Evolutionary conservation across 257 asterid genomes (phyloP).

Genomic region (Solanum medicagineum): DNA sequence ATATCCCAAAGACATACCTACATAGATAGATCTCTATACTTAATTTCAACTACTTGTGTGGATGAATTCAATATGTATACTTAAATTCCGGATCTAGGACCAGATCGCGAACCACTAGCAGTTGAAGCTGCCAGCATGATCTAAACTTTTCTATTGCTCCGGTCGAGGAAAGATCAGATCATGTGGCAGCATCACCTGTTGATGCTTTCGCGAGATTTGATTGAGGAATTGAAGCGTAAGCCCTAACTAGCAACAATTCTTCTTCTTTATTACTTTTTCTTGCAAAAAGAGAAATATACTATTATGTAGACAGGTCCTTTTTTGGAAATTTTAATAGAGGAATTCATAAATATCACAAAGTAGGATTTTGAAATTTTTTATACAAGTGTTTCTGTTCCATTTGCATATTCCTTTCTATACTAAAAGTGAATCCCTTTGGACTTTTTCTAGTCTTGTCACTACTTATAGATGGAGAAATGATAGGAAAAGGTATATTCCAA

Average conservation of each 20-base stretch:
- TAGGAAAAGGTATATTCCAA: background rate
- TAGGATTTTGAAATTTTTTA: background rate
- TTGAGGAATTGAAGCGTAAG: background rate
- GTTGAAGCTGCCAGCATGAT: slow-evolving; percentile 92
- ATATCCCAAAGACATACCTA: background rate
- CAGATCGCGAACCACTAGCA: slow-evolving; percentile 7
- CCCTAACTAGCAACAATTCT: background rate
- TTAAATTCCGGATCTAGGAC: background rate
- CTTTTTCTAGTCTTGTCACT: background rate
- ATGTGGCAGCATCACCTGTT: slow-evolving; percentile 20
- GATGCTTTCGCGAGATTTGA: background rate
- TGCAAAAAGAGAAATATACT: background rate
- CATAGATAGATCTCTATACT: background rate
- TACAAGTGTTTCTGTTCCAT: background rate
- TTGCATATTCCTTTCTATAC: background rate
- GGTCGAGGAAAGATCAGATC: slow-evolving; percentile 19
- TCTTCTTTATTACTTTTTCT: background rate
- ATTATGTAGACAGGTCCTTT: no score
- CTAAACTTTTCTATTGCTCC: slow-evolving; percentile 24
- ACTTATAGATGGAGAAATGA: background rate
- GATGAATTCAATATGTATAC: no score
- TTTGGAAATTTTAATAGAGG: no score
- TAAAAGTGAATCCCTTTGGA: background rate
- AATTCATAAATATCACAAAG: no score
- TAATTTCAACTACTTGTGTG: background rate